Conservation (phyloP, 257 asterid species). For the Coffea eugenioides region DNA sequence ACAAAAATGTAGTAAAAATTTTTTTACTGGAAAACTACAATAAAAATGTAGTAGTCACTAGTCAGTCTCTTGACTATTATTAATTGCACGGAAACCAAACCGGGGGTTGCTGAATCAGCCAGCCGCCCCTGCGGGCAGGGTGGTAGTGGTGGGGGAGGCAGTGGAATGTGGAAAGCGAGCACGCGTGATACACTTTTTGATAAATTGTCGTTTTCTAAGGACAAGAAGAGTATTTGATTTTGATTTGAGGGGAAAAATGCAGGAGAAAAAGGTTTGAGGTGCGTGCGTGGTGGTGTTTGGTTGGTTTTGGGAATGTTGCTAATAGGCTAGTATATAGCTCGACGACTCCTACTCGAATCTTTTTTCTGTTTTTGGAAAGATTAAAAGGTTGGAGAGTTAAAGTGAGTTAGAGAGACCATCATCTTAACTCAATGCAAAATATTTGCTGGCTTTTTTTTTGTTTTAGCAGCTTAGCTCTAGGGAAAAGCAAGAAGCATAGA, state of each 20-base stretch:
- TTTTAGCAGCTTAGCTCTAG: background rate
- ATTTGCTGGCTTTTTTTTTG: too few species aligned
- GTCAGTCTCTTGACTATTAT: too few species aligned
- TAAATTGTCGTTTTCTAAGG: conserved; percentile 54
- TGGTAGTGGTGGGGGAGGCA: background rate
- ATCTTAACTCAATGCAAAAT: too few species aligned
- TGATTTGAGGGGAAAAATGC: too few species aligned
- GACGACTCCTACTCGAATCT: too few species aligned
- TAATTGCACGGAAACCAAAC: too few species aligned
- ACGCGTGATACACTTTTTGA: conserved; percentile 73
- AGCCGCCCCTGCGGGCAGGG: too few species aligned
- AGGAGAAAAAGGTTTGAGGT: too few species aligned
- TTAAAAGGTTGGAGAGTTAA: background rate
- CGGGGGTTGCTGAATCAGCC: too few species aligned
- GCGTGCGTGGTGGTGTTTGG: conserved; percentile 12
- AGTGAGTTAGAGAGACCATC: too few species aligned
- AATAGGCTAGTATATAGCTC: too few species aligned
- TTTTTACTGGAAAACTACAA: background rate
- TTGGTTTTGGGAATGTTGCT: conserved; percentile 16
- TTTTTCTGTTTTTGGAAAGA: conserved; percentile 13
- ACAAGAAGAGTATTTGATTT: background rate
- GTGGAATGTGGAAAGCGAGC: conserved; percentile 64
- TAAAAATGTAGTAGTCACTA: background rate
- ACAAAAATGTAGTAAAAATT: background rate
- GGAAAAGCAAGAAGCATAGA: background rate